phyloP scores from a whole-genome alignment of 768 basidiomycete genomes.

The Kwoniella europaea region DNA sequence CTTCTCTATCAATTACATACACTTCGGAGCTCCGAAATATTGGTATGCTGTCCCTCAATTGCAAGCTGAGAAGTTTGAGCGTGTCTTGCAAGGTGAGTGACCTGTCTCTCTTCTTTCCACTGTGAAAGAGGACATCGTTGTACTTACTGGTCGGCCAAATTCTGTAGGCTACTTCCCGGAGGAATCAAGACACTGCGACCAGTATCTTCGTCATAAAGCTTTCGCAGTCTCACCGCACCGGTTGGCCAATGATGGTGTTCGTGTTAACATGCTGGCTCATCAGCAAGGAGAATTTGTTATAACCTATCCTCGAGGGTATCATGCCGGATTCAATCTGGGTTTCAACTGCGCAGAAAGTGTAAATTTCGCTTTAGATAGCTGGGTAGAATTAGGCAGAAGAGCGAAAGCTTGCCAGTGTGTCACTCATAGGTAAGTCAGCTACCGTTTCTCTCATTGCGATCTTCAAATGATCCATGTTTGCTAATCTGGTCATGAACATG shows the following conservation, averaged over 20 bases:
- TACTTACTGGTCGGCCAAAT: conserved; percentile 52
- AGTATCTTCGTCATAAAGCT: conserved; percentile 95
- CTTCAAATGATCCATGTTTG: neutral
- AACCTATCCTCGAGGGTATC: conserved; percentile 92
- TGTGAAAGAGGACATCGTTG: too few relatives aligned
- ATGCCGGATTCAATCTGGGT: conserved; percentile 94
- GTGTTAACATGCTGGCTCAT: conserved; percentile 86
- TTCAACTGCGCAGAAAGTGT: conserved; percentile 97
- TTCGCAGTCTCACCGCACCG: conserved; percentile 87
- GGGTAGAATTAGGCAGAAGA: conserved; percentile 83
- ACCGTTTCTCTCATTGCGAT: neutral
- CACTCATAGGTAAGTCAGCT: conserved; percentile 54
- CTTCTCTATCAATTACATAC: conserved; percentile 98
- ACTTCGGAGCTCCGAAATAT: conserved; percentile 91
- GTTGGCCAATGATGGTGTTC: conserved; percentile 76
- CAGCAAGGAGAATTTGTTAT: conserved; percentile 95
- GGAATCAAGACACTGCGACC: conserved; percentile 80
- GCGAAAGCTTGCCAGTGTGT: conserved; percentile 64
- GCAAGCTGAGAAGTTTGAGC: conserved; percentile 79
- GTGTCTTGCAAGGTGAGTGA: conserved; percentile 78
- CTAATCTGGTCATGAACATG: conserved; percentile 60
- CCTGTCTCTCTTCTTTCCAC: neutral
- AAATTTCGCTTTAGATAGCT: conserved; percentile 93
- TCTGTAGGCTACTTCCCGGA: conserved; percentile 81
- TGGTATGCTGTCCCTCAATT: conserved; percentile 97